These are phyloP conservation scores for Boletus coccyginus DNA, from an alignment of 768 basidiomycete species.

Conservation along the genomic window DNA sequence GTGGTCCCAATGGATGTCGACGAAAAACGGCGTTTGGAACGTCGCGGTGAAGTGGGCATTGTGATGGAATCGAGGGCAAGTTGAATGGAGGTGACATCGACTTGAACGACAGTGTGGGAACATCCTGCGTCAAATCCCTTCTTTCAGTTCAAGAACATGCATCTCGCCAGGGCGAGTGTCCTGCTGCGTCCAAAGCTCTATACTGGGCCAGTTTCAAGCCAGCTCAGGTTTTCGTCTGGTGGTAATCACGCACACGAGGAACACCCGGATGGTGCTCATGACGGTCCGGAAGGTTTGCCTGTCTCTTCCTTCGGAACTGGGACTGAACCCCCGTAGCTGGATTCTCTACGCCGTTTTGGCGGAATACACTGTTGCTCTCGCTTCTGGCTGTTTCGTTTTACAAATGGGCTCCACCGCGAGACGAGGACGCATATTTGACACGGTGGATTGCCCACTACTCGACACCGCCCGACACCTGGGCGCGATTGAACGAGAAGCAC, in stretches of 20 bases:
- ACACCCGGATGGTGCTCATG: conserved; percentile 38
- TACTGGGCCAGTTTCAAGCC: conserved; percentile 26
- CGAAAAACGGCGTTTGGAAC: conserved; percentile 33
- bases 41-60: conserved; percentile 35
- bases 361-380: conserved; percentile 53
- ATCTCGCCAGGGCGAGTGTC: conserved; percentile 38
- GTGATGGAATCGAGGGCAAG: background rate
- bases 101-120: conserved; percentile 17
- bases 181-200: conserved; percentile 35
- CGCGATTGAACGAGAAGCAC: conserved; percentile 55
- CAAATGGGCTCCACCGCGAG: conserved; percentile 65
- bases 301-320: background rate
- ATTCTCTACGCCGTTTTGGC: conserved; percentile 67
- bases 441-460: conserved; percentile 61
- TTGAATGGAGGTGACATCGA: background rate
- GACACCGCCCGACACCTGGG: conserved; percentile 54
- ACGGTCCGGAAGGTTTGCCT: conserved; percentile 60
- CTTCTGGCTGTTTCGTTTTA: conserved; percentile 53
- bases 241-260: conserved; percentile 42
- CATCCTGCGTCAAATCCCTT: background rate
- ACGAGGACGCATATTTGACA: conserved; percentile 61
- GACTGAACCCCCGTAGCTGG: conserved; percentile 33
- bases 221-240: conserved; percentile 44
- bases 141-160: conserved; percentile 10
- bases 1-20: conserved; percentile 24